These are phyloP conservation scores for Mucor ambiguus DNA, from an alignment of 371 early-diverging fungal species.

Conservation along the genomic window DNA sequence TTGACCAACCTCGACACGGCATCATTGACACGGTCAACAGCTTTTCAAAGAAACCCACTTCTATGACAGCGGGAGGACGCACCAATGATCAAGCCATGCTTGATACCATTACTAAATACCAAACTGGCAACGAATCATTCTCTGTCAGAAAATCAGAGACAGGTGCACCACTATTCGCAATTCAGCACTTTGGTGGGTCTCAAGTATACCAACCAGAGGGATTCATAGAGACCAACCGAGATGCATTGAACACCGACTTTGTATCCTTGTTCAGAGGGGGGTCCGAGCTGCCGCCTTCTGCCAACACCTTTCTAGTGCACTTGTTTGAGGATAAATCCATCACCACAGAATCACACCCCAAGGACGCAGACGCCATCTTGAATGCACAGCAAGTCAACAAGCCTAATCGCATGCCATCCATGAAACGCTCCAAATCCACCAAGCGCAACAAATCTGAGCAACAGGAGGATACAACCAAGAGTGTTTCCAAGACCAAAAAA, in stretches of 20 bases:
- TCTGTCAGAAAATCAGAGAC: slow-evolving; percentile 36
- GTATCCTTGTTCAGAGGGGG: slow-evolving; percentile 66
- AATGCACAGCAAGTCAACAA: slow-evolving; percentile 60
- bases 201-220: slow-evolving; percentile 38
- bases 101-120: slow-evolving; percentile 43
- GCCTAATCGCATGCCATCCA: slow-evolving; percentile 55
- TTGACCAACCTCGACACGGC: slow-evolving; percentile 55
- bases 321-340: slow-evolving; percentile 49
- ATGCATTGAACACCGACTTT: slow-evolving; percentile 78
- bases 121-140: slow-evolving; percentile 49
- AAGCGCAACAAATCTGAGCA: slow-evolving; percentile 20
- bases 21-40: slow-evolving; percentile 13
- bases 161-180: slow-evolving; percentile 50
- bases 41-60: slow-evolving; percentile 8
- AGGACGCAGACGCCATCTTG: slow-evolving; percentile 61
- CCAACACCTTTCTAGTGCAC: slow-evolving; percentile 9
- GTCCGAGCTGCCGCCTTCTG: slow-evolving; percentile 23
- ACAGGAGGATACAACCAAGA: slow-evolving; percentile 11
- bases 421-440: slow-evolving; percentile 45
- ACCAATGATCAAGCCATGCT: slow-evolving; percentile 45
- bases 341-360: slow-evolving; percentile 62
- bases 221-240: slow-evolving; percentile 75
- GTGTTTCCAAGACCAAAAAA: neutral
- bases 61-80: neutral
- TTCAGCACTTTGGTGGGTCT: slow-evolving; percentile 82